Percentiles rank a stretch among this genome's conserved stretches.
phyloP scores from a whole-genome alignment of 768 basidiomycete genomes.

The Serendipita sp. region DNA sequence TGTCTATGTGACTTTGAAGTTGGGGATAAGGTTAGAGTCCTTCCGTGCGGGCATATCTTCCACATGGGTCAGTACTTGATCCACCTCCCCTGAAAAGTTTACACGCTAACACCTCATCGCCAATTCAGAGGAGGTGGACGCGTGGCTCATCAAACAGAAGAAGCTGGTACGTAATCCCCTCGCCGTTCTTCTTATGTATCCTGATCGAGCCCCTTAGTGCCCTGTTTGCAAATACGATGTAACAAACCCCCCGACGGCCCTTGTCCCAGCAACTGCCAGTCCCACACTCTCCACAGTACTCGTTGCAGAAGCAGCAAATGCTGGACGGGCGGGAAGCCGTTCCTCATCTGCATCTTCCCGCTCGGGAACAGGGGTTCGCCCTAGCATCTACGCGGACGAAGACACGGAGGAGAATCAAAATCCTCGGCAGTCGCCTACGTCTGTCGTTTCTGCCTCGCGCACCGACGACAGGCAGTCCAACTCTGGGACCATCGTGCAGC shows the following conservation, averaged over 20 bases:
- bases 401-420: not conserved
- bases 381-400: not conserved
- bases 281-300: not conserved
- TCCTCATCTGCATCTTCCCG: not conserved
- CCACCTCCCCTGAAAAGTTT: not conserved
- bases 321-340: not conserved
- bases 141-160: conserved; percentile 85
- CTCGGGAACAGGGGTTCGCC: not conserved
- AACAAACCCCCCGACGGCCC: conserved; percentile 27
- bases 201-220: conserved; percentile 36
- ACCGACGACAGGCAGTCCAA: not conserved
- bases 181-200: not conserved
- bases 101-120: not conserved
- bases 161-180: conserved; percentile 54
- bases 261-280: not conserved
- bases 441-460: not conserved
- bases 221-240: conserved; percentile 89
- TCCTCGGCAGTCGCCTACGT: not conserved
- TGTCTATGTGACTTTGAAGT: conserved; percentile 75
- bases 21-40: conserved; percentile 78
- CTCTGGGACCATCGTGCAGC: not conserved
- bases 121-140: conserved; percentile 52
- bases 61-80: conserved; percentile 35
- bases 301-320: not conserved
- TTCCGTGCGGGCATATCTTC: conserved; percentile 93